Percentiles rank a stretch among this genome's conserved stretches.
phyloP scores from a whole-genome alignment of 371 early-diverging fungal species.

The Dinochytrium kinnereticum region DNA sequence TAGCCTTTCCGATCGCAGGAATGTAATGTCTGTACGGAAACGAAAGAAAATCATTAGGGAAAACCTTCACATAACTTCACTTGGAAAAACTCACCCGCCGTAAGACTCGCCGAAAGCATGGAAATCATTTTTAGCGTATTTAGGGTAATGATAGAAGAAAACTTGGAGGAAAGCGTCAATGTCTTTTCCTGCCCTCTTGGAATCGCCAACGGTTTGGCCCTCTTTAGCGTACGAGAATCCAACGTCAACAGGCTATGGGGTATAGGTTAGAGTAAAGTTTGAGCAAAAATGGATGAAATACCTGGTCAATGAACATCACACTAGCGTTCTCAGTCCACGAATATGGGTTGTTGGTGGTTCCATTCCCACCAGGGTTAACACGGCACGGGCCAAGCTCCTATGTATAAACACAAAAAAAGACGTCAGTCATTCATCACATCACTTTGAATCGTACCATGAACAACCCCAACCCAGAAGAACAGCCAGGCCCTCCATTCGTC shows the following conservation, averaged over 20 bases:
- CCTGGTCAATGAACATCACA: conserved; percentile 82
- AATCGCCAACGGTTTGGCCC: conserved; percentile 52
- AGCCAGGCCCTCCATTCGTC: conserved; percentile 80
- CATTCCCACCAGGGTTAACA: conserved; percentile 64
- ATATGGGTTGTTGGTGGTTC: conserved; percentile 45
- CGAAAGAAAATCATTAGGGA: not conserved
- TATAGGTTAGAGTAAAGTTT: not conserved
- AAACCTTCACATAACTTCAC: too few relatives aligned
- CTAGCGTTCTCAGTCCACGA: conserved; percentile 86
- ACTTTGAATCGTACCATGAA: conserved; percentile 62
- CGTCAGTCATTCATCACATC: too few relatives aligned
- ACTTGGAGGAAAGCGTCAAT: conserved; percentile 76
- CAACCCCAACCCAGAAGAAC: conserved; percentile 79
- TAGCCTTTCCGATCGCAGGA: conserved; percentile 6
- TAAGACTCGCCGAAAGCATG: not conserved
- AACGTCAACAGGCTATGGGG: conserved; percentile 70
- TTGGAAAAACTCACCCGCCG: not conserved
- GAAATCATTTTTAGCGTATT: conserved; percentile 51
- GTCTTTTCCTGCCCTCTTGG: conserved; percentile 66
- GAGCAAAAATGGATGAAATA: not conserved
- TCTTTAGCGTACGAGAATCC: conserved; percentile 76
- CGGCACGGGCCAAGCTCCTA: conserved; percentile 69
- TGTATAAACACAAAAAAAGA: not conserved
- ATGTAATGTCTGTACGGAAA: not conserved
- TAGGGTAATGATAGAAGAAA: conserved; percentile 43